Base-by-base conservation (phyloP, 2,329 filamentous ascomycete species). In the Myotisia sp. region DNA sequence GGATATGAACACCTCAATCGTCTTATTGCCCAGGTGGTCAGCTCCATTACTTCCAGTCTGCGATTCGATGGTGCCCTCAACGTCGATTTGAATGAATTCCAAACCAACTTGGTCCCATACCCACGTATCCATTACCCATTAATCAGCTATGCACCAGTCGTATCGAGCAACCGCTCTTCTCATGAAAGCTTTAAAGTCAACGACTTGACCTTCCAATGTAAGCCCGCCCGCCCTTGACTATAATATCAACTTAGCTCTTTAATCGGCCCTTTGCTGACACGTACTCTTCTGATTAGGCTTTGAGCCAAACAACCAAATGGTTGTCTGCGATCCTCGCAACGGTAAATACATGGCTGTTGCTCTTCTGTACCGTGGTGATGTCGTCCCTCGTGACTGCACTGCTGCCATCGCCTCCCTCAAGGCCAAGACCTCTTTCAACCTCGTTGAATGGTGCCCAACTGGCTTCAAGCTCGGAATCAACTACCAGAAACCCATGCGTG, bases 391-490 rank as follows among this genome's bases (percentile, higher is more conserved):
- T 68, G 87, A 95, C 55, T 82, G 83, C 47, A 83, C 94, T 70
- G 74, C 68, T 41, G 87, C 90, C 46, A 86, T 95, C 49, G 86
- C 87, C 43, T 85, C 82, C 46, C 80, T 95, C 59, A 98, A 95
- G 83, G 93, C 90, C 63, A 95, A 94, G 81, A 81, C 84, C 55
- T 93, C 90, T 52, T 92, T 98, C 59, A 86, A 95, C 68, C 93
- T 95, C 60, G 90, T 98, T 58, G 90, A 98, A 69, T 98, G 90
- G 90, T 98, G 90, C 76, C 90, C 90, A 42, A 98, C 90, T 64
- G 90, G 90, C 50, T 98, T 98, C 80, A 98, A 98, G 82, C 83
- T 98, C 50, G 90, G 90, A 73, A 98, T 98, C 72, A 94, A 86
- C 81, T 95, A 92, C 78, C 86, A 95, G 71, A 82, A 86, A 56